Evolutionary conservation across 176 grass and related monocot genomes (phyloP), one percentile per base, ranked within the genome.

Genomic region (Triticum timopheevii): DNA sequence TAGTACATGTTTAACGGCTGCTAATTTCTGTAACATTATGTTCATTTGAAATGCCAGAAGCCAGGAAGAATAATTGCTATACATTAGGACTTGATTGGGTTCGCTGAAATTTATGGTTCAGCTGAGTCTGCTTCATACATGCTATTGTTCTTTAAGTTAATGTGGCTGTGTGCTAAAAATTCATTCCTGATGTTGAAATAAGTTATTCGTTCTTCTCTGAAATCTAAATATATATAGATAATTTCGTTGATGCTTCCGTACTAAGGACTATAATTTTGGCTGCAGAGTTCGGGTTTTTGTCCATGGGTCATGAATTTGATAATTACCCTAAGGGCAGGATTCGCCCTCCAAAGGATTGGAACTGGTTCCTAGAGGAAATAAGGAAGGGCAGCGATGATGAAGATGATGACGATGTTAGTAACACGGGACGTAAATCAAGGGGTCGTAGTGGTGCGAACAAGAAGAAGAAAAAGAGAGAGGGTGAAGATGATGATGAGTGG

Each of bases 241-340:
- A 19, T 72, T 83, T 0, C 0, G 2, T 28, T 62, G 54, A 22
- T 42, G 35, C 19, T 63, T 17, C 24, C 20, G 0, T 6, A 8
- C 36, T 61, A 8, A 38, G 9, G 44, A 13, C 10, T 62, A 54
- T 68, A 44, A 23, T 35, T 86, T 76, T 92, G 7, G 20, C 68
- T 90, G 92, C 89, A 96, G 92, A 96, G 76, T 96, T 96, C 6
- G 96, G 96, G 7, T 96, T 98, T 78, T 44, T 98, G 30, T 82
- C 88, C 3, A 83, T 82, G 82, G 93, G 90, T 15, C 93, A 92
- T 88, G 96, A 96, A 86, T 93, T 94, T 66, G 88, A 98, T 22
- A 94, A 58, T 20, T 96, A 87, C 15, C 90, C 92, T 0, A 94
- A 69, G 86, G 87, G 86, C 27, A 85, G 86, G 79, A 88, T 96